A percentile compares a stretch with the other conserved stretches of the same genome.
These are phyloP conservation scores for Fagopyrum homotropicum DNA, from an alignment of 148 eudicot genomes.

Conservation along the genomic window DNA sequence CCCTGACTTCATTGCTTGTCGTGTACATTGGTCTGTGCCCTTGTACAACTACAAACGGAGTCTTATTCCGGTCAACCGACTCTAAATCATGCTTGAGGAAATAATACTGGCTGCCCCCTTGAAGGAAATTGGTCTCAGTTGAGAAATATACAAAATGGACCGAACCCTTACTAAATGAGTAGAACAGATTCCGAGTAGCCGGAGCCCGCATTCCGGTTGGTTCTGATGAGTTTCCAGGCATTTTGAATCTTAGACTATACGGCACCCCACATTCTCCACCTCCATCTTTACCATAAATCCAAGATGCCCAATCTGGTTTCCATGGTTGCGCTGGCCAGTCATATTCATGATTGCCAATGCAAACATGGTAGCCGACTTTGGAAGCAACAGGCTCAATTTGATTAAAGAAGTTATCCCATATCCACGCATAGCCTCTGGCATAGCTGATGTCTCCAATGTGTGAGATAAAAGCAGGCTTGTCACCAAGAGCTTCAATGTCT, in stretches of 20 bases:
- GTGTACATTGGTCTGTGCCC: constrained; percentile 99
- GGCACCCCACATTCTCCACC: constrained; percentile 99
- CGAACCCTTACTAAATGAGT: constrained; percentile 61
- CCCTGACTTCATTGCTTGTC: constrained; percentile 56
- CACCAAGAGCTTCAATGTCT: constrained; percentile 76
- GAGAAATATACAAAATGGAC: constrained; percentile 90
- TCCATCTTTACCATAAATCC: constrained; percentile 64
- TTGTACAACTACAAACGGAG: constrained; percentile 89
- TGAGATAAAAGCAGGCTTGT: constrained; percentile 81
- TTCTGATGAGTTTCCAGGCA: constrained; percentile 94
- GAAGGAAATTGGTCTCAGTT: constrained; percentile 84
- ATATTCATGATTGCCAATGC: constrained; percentile 95
- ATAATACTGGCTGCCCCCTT: constrained; percentile 66
- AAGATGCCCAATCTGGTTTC: constrained; percentile 80
- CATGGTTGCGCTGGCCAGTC: constrained; percentile 95
- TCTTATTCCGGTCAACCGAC: constrained; percentile 62
- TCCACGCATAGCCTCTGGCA: constrained; percentile 86
- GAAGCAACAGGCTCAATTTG: constrained; percentile 87
- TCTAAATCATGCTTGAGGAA: constrained; percentile 79
- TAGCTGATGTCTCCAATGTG: constrained; percentile 95
- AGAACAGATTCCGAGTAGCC: constrained; percentile 73
- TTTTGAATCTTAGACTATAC: constrained; percentile 81
- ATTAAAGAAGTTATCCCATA: constrained; percentile 89
- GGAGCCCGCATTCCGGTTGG: constrained; percentile 75
- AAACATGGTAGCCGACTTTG: constrained; percentile 73